Evolutionary conservation across 2,329 filamentous ascomycete genomes (phyloP).

Genomic region (Aspergillus sp.): DNA sequence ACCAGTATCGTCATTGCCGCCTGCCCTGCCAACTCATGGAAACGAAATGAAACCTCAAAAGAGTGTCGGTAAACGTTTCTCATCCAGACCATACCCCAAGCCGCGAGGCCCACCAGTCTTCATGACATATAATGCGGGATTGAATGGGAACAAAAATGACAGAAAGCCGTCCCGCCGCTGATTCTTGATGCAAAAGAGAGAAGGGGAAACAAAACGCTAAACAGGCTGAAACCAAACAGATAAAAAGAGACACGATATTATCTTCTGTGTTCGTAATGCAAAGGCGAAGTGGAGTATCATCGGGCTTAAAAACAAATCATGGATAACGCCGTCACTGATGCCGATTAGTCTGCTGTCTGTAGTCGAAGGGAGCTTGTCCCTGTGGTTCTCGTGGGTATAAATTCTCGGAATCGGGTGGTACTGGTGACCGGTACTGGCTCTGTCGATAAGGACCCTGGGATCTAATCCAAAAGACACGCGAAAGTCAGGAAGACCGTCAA

Average conservation of each 20-base stretch:
- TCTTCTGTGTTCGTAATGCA: constrained; percentile 40
- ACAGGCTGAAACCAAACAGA: constrained; percentile 28
- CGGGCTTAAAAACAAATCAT: constrained; percentile 51
- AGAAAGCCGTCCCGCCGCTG: constrained; percentile 53
- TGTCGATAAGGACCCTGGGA: constrained; percentile 25
- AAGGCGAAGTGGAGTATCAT: constrained; percentile 46
- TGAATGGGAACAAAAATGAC: constrained; percentile 43
- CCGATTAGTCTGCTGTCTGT: constrained; percentile 50
- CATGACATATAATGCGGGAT: constrained; percentile 50
- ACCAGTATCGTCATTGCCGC: constrained; percentile 16
- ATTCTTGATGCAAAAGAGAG: constrained; percentile 47
- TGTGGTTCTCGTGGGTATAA: constrained; percentile 42
- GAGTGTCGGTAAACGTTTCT: constrained; percentile 38
- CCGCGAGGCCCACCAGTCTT: constrained; percentile 56
- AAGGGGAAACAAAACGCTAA: constrained; percentile 39
- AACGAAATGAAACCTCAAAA: constrained; percentile 13
- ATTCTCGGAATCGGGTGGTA: constrained; percentile 47
- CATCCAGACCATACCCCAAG: constrained; percentile 51
- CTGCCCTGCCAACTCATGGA: constrained; percentile 5
- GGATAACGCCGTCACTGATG: constrained; percentile 61
- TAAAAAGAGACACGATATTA: constrained; percentile 24
- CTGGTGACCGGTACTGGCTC: constrained; percentile 20
- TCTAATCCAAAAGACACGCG: constrained; percentile 30
- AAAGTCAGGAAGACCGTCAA: constrained; percentile 33
- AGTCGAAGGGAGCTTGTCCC: constrained; percentile 43